Evolutionary conservation across 2,329 filamentous ascomycete genomes (phyloP).

Genomic region (Cadophora sp.): DNA sequence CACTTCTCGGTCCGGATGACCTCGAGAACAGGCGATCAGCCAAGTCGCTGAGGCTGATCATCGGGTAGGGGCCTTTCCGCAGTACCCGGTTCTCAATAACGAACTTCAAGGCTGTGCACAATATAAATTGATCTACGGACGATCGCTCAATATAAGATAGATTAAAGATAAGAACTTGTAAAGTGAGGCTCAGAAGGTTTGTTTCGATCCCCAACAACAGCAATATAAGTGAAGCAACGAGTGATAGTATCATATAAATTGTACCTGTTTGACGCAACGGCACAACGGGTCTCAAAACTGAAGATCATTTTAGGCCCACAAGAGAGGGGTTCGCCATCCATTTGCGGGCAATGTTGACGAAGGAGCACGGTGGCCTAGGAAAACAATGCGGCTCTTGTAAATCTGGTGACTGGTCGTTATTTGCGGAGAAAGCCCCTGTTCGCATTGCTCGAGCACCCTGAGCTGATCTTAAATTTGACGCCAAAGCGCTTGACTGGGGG

Average conservation of each 20-base stretch:
- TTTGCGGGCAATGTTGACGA: constrained; percentile 9
- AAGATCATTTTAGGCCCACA: constrained; percentile 12
- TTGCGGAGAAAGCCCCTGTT: constrained; percentile 16
- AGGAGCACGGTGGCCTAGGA: constrained; percentile 14
- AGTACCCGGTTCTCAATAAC: not conserved
- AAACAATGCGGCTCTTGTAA: constrained; percentile 25
- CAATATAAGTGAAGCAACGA: not conserved
- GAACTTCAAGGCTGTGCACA: not conserved
- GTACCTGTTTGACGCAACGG: not conserved
- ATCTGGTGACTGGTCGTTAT: constrained; percentile 13
- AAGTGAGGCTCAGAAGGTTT: not conserved
- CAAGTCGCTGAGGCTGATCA: constrained; percentile 8
- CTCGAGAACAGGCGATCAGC: not conserved
- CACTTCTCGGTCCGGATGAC: not conserved
- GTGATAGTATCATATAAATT: not conserved
- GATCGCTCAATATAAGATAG: constrained; percentile 5
- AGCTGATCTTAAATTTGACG: constrained; percentile 22
- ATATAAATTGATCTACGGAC: constrained; percentile 11
- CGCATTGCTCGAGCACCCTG: constrained; percentile 23
- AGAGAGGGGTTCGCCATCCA: constrained; percentile 11
- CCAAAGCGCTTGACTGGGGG: constrained; percentile 22
- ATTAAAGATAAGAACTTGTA: not conserved
- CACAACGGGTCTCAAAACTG: not conserved
- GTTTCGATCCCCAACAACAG: not conserved
- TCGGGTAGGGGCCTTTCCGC: not conserved